A percentile compares a stretch with the other conserved stretches of the same genome.
These are phyloP conservation scores for Solanum megistacrolobum DNA, from an alignment of 257 asterid species.

Conservation along the genomic window DNA sequence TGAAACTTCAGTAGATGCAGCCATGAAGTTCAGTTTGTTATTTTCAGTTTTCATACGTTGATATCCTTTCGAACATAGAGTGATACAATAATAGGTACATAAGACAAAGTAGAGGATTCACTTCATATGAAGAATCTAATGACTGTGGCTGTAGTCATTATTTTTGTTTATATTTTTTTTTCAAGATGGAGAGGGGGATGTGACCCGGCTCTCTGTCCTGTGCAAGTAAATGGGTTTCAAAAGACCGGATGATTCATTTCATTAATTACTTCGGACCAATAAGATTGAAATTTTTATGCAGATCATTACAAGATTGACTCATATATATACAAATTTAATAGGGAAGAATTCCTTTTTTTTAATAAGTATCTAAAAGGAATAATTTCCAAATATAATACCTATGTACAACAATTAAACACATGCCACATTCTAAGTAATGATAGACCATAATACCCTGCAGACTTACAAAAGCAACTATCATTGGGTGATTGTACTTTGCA, in stretches of 20 bases:
- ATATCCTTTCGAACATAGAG: background rate
- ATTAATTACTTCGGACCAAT: background rate
- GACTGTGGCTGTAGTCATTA: background rate
- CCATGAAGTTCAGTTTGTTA: background rate
- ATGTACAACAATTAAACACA: background rate
- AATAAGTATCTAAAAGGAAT: background rate
- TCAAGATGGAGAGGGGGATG: background rate
- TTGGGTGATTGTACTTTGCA: conserved; percentile 57
- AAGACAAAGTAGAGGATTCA: background rate
- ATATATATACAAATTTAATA: background rate
- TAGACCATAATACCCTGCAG: background rate
- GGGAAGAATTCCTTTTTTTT: background rate
- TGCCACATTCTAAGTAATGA: background rate
- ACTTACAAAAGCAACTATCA: conserved; percentile 76
- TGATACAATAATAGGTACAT: background rate
- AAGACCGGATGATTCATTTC: background rate
- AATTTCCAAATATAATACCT: background rate
- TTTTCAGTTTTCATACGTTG: background rate
- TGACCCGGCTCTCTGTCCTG: background rate
- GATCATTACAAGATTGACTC: background rate
- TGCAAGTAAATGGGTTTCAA: background rate
- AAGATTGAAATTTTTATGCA: background rate
- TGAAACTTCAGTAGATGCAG: background rate
- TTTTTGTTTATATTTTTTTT: too few relatives aligned
- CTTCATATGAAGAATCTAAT: background rate